Evolutionary conservation across 1,284 basidiomycete species (phyloP).

Genomic region (Moniliophthora roreri): DNA sequence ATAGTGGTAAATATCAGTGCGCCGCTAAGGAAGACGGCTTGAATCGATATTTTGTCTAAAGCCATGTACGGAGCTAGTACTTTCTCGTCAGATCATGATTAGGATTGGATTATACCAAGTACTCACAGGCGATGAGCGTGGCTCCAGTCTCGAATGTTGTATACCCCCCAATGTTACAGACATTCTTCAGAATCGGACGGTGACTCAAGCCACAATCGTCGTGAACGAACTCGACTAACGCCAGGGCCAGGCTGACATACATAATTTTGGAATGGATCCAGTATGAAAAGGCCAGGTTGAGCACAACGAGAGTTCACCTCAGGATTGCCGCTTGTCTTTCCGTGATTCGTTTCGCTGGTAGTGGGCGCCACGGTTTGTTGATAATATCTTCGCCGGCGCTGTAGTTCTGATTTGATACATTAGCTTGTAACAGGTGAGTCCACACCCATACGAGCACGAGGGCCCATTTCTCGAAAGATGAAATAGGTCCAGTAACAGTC

Average conservation of each 20-base stretch:
- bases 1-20: slow-evolving; percentile 30
- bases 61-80: neutral
- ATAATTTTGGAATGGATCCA: slow-evolving; percentile 22
- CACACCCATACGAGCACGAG: slow-evolving; percentile 25
- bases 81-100: slow-evolving; percentile 6
- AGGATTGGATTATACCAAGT: slow-evolving; percentile 13
- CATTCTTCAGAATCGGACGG: slow-evolving; percentile 28
- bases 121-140: slow-evolving; percentile 23
- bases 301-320: slow-evolving; percentile 26
- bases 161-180: slow-evolving; percentile 32
- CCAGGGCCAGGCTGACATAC: slow-evolving; percentile 22
- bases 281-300: slow-evolving; percentile 26
- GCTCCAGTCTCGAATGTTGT: slow-evolving; percentile 32
- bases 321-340: slow-evolving; percentile 23
- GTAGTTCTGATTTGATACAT: slow-evolving; percentile 34
- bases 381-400: slow-evolving; percentile 28
- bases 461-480: neutral
- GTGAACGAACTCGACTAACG: slow-evolving; percentile 28
- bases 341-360: slow-evolving; percentile 30
- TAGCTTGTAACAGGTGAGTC: slow-evolving; percentile 33
- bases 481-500: slow-evolving; percentile 21
- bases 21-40: slow-evolving; percentile 27
- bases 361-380: slow-evolving; percentile 34
- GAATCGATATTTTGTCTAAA: slow-evolving; percentile 21
- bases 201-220: slow-evolving; percentile 26